A percentile compares a stretch with the other conserved stretches of the same genome.
Evolutionary conservation across 2,329 filamentous ascomycete genomes (phyloP).

Genomic region (Colletotrichum sidae): DNA sequence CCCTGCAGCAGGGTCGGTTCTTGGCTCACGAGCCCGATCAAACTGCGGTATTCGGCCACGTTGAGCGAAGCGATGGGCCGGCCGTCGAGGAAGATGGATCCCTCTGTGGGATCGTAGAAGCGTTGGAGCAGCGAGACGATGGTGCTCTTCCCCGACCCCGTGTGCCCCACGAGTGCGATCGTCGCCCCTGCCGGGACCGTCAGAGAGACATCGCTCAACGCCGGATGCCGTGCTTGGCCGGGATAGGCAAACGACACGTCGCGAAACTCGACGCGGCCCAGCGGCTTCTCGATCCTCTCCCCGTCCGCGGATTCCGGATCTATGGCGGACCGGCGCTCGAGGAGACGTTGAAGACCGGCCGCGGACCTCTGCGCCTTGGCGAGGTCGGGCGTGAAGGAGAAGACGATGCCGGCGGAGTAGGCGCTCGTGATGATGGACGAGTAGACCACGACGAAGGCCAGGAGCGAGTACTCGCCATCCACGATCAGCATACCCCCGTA

Average conservation of each 20-base stretch:
- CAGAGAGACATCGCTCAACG: not conserved
- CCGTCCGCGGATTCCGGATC: not conserved
- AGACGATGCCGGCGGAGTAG: conserved; percentile 48
- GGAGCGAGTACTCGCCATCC: conserved; percentile 57
- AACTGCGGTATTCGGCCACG: conserved; percentile 63
- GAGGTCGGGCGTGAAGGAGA: conserved; percentile 42
- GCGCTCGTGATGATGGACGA: conserved; percentile 61
- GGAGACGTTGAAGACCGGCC: not conserved
- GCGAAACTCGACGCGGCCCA: too few relatives aligned
- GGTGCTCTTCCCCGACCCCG: conserved; percentile 70
- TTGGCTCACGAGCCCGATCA: conserved; percentile 78
- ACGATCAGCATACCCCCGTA: conserved; percentile 52
- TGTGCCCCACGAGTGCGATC: conserved; percentile 66
- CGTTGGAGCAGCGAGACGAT: conserved; percentile 68
- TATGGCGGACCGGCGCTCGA: not conserved
- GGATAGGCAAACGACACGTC: too few relatives aligned
- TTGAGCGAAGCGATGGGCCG: conserved; percentile 67
- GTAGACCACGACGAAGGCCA: conserved; percentile 63
- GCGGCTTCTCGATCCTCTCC: too few relatives aligned
- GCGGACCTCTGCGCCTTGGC: not conserved
- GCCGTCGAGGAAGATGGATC: conserved; percentile 70
- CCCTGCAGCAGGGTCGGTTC: conserved; percentile 73
- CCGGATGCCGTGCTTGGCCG: not conserved
- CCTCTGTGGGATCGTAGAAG: conserved; percentile 77
- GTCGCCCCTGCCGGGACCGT: conserved; percentile 57